Evolutionary conservation across 768 basidiomycete genomes (phyloP), one percentile per base, ranked within the genome.

Genomic region (Collybiopsis luxurians): DNA sequence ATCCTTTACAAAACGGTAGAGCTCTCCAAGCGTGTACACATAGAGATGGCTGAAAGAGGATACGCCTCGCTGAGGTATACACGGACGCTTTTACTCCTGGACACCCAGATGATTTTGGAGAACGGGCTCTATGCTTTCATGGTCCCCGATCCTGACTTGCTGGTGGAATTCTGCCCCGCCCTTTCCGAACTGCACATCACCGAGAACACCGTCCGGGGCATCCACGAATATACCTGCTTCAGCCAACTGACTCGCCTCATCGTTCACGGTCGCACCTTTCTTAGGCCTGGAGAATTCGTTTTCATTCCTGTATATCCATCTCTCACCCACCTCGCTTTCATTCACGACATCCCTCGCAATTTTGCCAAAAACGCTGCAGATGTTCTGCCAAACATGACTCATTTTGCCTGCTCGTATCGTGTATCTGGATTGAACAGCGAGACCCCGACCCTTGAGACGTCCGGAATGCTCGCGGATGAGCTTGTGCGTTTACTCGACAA

Each of bases 261-360:
- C 12, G 43, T 54, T 42, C 43, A 23, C 19, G 53, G 53, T 17
- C 43, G 40, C 21, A 45, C 43, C n/a, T 54, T 28, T 38, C 53
- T 43, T 12, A 23, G 53, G 27, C 39, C 53, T 12, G 39, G 53
- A 12, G 40, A 54, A 34, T 54, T 54, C 40, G 43, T 54, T 15
- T 54, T 54, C 27, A 13, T 54, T 28, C 53, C 40, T 15, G 9
- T 54, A 7, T 54, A 54, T 42, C 31, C 53, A 24, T 19, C 15
- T 28, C 43, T 54, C 11, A 54, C 53, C 27, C 53, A 54, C 30
- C 53, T 54, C 9, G 53, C 53, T 11, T 54, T 54, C 24, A 15
- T 54, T 6, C 53, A 54, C 28, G 53, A 54, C 30, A 54, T 54
- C 10, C 53, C 53, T n/a, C 39, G 53, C 21, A 43, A 30, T 54